Base-by-base conservation (phyloP, 129 eudicot species). In the Tagetes patula region DNA sequence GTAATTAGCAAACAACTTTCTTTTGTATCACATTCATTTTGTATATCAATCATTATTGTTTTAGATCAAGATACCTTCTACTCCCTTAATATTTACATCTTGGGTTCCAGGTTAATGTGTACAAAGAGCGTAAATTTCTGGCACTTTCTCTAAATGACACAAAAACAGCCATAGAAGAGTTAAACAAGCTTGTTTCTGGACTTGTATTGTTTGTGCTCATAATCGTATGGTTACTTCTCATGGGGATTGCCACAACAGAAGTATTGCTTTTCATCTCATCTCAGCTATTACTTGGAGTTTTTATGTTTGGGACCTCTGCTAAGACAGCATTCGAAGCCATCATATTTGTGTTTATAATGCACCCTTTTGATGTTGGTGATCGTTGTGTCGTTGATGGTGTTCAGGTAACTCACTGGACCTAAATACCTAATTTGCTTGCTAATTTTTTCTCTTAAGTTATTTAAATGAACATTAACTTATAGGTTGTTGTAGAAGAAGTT, bases 401-500 rank as follows among this genome's bases (percentile, higher is more conserved):
- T 4, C 91, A 89, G 91, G 96, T 89, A 80, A 80, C 7, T 70
- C 49, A 39, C 68, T 72, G 0, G 32, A 9, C 66, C 8, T 67
- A 45, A 68, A 1, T 10, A 20, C 66, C 6, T 62, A 45, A 72
- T 20, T 46, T 1, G 46, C 46, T 38, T 65, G 34, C 34, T 6
- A 39, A 45, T 10, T 39, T 30, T 56, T 34, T 12, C 46, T 42
- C 7, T 67, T 58, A 58, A 72, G 11, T 65, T 38, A 45, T 14
- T 55, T 12, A 34, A 32, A 43, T 54, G 68, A 54, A 13, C 52
- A 38, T 65, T 43, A 77, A 82, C 54, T 30, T 78, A 38, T 81
- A 89, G 96, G 74, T 89, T 77, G 72, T 85, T 9, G 96, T 89
- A 45, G 96, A 88, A 74, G 95, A 88, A 82, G 85, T 88, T 76